Conservation (phyloP, 1,284 basidiomycete genomes). For the Acaromyces ingoldii region DNA sequence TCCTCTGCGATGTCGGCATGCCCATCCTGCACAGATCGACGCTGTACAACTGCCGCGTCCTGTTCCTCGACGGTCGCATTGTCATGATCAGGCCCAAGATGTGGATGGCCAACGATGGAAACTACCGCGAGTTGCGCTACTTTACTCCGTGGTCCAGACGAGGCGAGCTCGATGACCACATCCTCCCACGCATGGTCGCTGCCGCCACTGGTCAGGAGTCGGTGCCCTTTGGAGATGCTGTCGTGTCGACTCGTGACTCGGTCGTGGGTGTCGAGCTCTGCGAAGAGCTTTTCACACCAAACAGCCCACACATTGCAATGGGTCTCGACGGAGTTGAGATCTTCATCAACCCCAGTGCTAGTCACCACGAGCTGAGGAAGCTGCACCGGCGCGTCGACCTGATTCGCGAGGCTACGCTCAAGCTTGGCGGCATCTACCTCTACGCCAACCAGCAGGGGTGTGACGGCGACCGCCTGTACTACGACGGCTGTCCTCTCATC, state of each 20-base stretch:
- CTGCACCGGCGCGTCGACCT: conserved; percentile 84
- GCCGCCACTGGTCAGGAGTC: conserved; percentile 85
- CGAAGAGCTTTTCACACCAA: conserved; percentile 94
- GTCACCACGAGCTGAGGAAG: conserved; percentile 95
- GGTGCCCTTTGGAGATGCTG: conserved; percentile 92
- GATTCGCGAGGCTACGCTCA: conserved; percentile 83
- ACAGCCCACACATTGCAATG: conserved; percentile 92
- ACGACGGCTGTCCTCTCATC: conserved; percentile 94
- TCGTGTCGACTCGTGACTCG: conserved; percentile 86
- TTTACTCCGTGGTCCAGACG: conserved; percentile 94
- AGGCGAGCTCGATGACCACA: conserved; percentile 79
- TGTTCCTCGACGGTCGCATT: conserved; percentile 79
- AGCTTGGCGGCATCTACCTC: conserved; percentile 93
- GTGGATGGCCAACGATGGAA: conserved; percentile 99
- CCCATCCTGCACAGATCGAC: conserved; percentile 94
- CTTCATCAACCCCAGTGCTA: conserved; percentile 94
- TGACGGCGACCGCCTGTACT: conserved; percentile 94
- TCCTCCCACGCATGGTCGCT: conserved; percentile 78
- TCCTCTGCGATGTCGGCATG: conserved; percentile 50
- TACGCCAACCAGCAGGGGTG: conserved; percentile 99
- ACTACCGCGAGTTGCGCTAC: conserved; percentile 91
- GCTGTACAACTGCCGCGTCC: conserved; percentile 91
- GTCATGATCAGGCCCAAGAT: conserved; percentile 94
- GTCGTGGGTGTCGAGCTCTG: conserved; percentile 94
- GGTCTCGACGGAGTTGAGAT: conserved; percentile 97